Conservation (phyloP, 768 basidiomycete genomes). For the Tylopilus rubrobrunneus region DNA sequence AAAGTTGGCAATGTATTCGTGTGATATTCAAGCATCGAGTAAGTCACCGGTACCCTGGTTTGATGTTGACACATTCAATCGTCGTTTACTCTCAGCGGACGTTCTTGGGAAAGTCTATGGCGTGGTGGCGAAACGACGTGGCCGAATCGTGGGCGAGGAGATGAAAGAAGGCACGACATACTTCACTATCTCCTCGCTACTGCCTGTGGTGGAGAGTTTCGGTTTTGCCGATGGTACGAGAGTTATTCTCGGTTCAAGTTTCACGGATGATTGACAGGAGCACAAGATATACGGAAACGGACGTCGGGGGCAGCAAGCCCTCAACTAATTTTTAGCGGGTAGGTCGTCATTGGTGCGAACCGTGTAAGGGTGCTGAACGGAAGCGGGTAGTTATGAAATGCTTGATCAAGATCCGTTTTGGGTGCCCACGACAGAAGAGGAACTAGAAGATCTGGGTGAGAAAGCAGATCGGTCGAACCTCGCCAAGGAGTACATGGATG, state of each 20-base stretch:
- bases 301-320: conserved; percentile 98
- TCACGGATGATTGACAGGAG: conserved; percentile 6
- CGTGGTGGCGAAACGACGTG: conserved; percentile 87
- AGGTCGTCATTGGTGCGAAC: conserved; percentile 23
- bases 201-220: conserved; percentile 97
- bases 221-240: conserved; percentile 90
- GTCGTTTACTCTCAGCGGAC: conserved; percentile 56
- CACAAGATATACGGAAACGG: conserved; percentile 85
- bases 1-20: conserved; percentile 97
- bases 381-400: conserved; percentile 71
- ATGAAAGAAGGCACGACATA: conserved; percentile 98
- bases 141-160: conserved; percentile 92
- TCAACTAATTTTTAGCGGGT: conserved; percentile 96
- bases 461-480: conserved; percentile 91
- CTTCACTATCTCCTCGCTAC: conserved; percentile 84
- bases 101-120: conserved; percentile 97
- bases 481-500: conserved; percentile 92
- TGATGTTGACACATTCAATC: conserved; percentile 8
- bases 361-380: conserved; percentile 13
- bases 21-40: conserved; percentile 98
- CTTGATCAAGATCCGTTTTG: conserved; percentile 95
- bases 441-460: conserved; percentile 94
- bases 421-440: conserved; percentile 96
- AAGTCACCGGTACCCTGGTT: conserved; percentile 29
- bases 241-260: neutral